Percentiles rank a stretch among this genome's conserved stretches.
Evolutionary conservation across 768 basidiomycete species (phyloP).

Genomic region (Podaxis sp.): DNA sequence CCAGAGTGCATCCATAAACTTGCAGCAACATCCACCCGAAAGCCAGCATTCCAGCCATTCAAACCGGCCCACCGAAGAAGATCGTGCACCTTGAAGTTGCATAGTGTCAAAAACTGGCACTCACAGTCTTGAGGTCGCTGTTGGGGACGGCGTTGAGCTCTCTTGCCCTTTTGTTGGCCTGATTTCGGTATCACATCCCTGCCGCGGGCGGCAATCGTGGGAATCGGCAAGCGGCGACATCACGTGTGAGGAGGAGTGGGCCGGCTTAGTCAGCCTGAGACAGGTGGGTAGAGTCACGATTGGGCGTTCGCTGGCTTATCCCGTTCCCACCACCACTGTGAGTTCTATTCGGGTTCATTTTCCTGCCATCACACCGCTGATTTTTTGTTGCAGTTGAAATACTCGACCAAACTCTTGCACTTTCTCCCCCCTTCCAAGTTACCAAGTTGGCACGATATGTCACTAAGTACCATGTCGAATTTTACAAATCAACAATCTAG

Average conservation of each 20-base stretch:
- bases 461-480: conserved; percentile 72
- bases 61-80: neutral
- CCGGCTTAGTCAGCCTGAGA: conserved; percentile 26
- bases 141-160: conserved; percentile 36
- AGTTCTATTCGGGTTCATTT: conserved; percentile 6
- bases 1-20: conserved; percentile 15
- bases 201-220: conserved; percentile 11
- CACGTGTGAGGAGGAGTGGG: neutral
- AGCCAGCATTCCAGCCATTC: neutral
- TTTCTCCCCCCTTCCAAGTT: conserved; percentile 26
- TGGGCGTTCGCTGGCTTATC: conserved; percentile 15
- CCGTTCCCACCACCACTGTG: conserved; percentile 19
- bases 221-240: conserved; percentile 21
- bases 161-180: conserved; percentile 18
- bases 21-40: conserved; percentile 50
- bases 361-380: conserved; percentile 11
- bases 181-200: neutral
- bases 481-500: conserved; percentile 78
- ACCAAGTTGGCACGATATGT: conserved; percentile 89
- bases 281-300: neutral
- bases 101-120: conserved; percentile 23
- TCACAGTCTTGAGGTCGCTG: conserved; percentile 42
- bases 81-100: conserved; percentile 8
- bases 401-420: conserved; percentile 13
- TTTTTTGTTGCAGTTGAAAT: conserved; percentile 14